Conservation (phyloP, 331 rosid genomes). For the Dryas integrifolia region DNA sequence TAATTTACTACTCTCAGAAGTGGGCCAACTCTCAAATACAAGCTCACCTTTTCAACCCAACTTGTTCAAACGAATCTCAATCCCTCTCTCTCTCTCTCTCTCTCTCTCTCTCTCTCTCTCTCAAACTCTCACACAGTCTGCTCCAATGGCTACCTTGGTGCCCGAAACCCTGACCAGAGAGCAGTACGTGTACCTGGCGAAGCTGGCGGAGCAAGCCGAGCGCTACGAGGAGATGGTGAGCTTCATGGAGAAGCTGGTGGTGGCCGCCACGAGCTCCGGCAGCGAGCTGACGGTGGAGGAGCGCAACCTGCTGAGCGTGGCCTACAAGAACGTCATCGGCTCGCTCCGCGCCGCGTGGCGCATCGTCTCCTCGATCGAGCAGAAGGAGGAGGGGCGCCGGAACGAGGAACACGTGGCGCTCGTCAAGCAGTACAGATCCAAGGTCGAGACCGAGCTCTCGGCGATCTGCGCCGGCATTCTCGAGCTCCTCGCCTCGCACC, state of each 20-base stretch:
- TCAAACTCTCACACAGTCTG: background rate
- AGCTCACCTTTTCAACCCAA: background rate
- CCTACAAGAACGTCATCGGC: conserved; percentile 48
- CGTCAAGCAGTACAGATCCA: conserved; percentile 40
- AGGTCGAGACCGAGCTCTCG: conserved; percentile 39
- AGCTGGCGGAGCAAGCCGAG: conserved; percentile 45
- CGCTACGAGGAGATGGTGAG: conserved; percentile 46
- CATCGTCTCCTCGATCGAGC: conserved; percentile 42
- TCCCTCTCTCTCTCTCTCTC: conserved; percentile 8
- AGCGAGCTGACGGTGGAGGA: conserved; percentile 42
- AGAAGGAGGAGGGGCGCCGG: conserved; percentile 44
- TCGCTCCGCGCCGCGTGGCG: conserved; percentile 46
- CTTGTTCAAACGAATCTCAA: conserved; percentile 16
- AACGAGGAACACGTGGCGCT: conserved; percentile 44
- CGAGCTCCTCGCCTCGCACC: conserved; percentile 27
- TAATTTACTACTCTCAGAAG: background rate
- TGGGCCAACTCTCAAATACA: background rate
- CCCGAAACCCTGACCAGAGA: conserved; percentile 37
- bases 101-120: background rate
- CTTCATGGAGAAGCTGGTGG: conserved; percentile 48
- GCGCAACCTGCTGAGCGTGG: conserved; percentile 41
- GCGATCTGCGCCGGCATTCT: conserved; percentile 36
- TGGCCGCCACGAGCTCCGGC: conserved; percentile 23
- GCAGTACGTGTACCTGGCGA: conserved; percentile 42
- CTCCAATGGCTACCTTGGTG: conserved; percentile 32